These are phyloP conservation scores for Chaetomium globosum DNA, from an alignment of 2,329 filamentous ascomycete species.

Conservation along the genomic window DNA sequence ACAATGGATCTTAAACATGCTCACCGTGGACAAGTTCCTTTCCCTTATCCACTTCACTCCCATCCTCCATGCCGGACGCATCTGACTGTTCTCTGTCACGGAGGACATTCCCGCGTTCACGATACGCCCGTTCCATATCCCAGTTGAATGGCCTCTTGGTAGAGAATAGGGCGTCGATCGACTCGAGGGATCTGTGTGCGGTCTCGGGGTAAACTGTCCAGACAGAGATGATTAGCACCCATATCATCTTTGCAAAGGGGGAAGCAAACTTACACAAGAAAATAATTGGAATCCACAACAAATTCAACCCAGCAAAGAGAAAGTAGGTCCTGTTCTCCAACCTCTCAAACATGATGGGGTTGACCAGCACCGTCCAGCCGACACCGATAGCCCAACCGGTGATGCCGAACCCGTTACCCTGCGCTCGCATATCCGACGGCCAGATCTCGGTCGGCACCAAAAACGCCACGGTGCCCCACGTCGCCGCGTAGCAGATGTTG, in stretches of 20 bases:
- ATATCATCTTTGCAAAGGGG: not conserved
- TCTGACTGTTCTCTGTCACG: slow-evolving; percentile 9
- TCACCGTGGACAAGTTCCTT: slow-evolving; percentile 21
- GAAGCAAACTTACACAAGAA: slow-evolving; percentile 44
- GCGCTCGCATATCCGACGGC: slow-evolving; percentile 58
- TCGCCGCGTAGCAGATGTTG: slow-evolving; percentile 55
- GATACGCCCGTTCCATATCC: slow-evolving; percentile 50
- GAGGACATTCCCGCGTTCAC: slow-evolving; percentile 40
- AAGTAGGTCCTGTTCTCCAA: slow-evolving; percentile 54
- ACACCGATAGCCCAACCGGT: slow-evolving; percentile 62
- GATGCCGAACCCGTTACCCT: slow-evolving; percentile 62
- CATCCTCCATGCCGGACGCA: slow-evolving; percentile 13
- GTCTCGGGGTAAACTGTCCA: slow-evolving; percentile 47
- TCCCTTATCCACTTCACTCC: slow-evolving; percentile 17
- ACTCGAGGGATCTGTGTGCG: slow-evolving; percentile 52
- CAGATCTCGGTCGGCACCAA: slow-evolving; percentile 60
- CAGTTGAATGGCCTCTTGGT: slow-evolving; percentile 49
- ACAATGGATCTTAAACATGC: slow-evolving; percentile 13
- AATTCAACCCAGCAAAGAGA: slow-evolving; percentile 55
- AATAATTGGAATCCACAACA: slow-evolving; percentile 54
- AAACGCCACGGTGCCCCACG: slow-evolving; percentile 54
- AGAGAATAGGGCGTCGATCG: slow-evolving; percentile 54
- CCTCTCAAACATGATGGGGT: slow-evolving; percentile 54
- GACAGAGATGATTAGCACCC: slow-evolving; percentile 35
- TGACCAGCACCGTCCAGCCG: slow-evolving; percentile 57